Evolutionary conservation across 2,329 filamentous ascomycete species (phyloP), one percentile per base, ranked within the genome.

Genomic region (Venturia asperata): DNA sequence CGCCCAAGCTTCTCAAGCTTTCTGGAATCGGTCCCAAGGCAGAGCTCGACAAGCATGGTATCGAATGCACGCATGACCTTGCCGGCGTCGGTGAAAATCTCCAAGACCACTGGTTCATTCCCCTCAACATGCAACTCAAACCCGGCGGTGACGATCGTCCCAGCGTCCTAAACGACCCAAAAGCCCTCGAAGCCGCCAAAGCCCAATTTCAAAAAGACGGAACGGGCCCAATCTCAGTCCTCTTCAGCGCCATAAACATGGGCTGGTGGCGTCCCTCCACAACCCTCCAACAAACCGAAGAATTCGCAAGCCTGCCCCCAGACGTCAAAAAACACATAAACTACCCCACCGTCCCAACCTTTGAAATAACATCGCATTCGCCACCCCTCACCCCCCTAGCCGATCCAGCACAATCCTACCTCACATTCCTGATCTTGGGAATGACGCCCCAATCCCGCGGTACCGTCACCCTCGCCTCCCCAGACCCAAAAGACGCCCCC

Each of bases 21-120:
- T 85, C 83, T 3, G 84, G 84, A 45, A 75, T 86, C 55, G 84
- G 84, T 37, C 82, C 83, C 56, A 78, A 79, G 68, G 66, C 72
- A 0, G 74, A 82, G 49, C 76, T 82, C 3, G 66, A 73, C 42
- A 66, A 73, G 15, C 77, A 77, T 52, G 71, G 75, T 3, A 80
- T 82, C 63, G 70, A 76, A 0, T 71, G 80, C 10, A 70, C 77
- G 19, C 73, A 75, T 1, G 70, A 78, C 42, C 64, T 79, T 4
- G 74, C 77, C 5, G 52, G 52, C 9, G 72, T 82, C 4, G 80
- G 80, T 5, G 74, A 79, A 61, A 74, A 77, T 43, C 74, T 82
- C 0, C 74, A 75, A 27, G 79, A 82, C 66, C 80, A 81, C 67
- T 70, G 68, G 64, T 75, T 30, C 45, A 61, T 80, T 65, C 84